Base-by-base conservation (phyloP, 1,284 basidiomycete species). In the Cryptococcus sp. region DNA sequence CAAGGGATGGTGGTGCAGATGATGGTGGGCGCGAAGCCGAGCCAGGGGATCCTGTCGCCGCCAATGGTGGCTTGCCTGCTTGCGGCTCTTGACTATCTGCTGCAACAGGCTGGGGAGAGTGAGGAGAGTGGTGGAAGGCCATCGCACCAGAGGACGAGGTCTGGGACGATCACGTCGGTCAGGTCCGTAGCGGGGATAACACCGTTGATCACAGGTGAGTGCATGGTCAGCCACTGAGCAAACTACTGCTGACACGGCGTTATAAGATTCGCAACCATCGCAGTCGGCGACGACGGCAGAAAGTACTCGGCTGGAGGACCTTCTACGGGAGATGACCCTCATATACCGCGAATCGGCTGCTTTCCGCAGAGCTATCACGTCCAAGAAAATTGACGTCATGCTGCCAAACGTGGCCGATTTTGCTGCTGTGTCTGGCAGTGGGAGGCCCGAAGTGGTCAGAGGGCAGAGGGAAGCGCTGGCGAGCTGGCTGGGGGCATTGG, bases 351-450 rank as follows among this genome's bases (percentile, higher is more conserved):
- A 61, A 28, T 71, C 69, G 0, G 53, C 63, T 12, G 55, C 67
- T 1, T 70, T 74, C 61, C 57, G 72, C 4, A 63, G 69, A 15
- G 59, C 53, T 16, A 47, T 77, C 15, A 71, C 67, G 1, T 59
- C 55, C 4, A 65, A 69, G 11, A 68, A 68, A 16, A 62, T 77
- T n/a, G 76, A 78, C 51, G 56, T 52, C 15, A 62, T 76, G 52
- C 59, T 76, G 7, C 76, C 76, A 1, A 57, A 56, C 33, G 42
- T 78, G 11, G 71, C 71, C 2, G 76, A 78, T 47, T 78, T 73
- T 60, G 70, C 72, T 0, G 66, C 71, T 37, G 55, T 76, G 12
- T 70, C 70, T 0, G 59, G 60, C 3, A 61, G 61, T n/a, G 45
- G 39, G 5, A 53, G 53, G 2, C 56, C 64, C 4, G 66, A 68